Evolutionary conservation across 495 filamentous ascomycete genomes (phyloP), one percentile per base, ranked within the genome.

Genomic region (Neurospora tetraspora): DNA sequence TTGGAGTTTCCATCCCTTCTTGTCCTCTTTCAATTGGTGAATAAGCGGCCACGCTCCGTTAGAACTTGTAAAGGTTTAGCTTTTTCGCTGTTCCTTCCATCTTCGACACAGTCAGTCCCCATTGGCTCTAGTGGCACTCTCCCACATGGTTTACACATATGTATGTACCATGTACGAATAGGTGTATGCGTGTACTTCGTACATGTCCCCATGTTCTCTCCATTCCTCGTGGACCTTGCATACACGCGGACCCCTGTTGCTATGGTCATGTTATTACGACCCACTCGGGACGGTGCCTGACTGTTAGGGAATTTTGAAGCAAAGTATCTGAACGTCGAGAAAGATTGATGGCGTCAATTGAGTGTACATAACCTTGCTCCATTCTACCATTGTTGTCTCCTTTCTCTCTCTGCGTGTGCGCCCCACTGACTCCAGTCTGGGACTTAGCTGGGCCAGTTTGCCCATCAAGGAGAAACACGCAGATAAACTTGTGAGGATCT

Each of bases 221-320:
- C 23, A 65, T 65, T 65, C 53, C 53, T 65, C 53, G 53, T 34
- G 53, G 53, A 34, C 69, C 74, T 70, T 78, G 77, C 77, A 76
- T 76, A 77, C 69, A 78, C 73, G 74, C 73, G 76, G 75, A 70
- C 59, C 72, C 73, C 70, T 69, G 40, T 73, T 77, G 71, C 70
- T 72, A 36, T 65, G 69, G 77, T 74, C 71, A 74, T 73, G 72
- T 77, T 78, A 74, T 77, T 69, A 75, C 74, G 76, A 75, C 75
- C 78, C 69, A 72, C 76, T 69, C 71, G 70, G 71, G 39, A 73
- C 42, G 72, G 72, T 34, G 12, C 53, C 53, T 36, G 27, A 65
- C 27, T 27, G 53, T 65, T 31, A 34, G 53, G 20, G 14, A 36
- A 53, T 65, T 72, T 59, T 69, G 71, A 76, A 73, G 75, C 78